These are phyloP conservation scores for Scalesia atractyloides DNA, from an alignment of 129 eudicot genomes.

Conservation along the genomic window DNA sequence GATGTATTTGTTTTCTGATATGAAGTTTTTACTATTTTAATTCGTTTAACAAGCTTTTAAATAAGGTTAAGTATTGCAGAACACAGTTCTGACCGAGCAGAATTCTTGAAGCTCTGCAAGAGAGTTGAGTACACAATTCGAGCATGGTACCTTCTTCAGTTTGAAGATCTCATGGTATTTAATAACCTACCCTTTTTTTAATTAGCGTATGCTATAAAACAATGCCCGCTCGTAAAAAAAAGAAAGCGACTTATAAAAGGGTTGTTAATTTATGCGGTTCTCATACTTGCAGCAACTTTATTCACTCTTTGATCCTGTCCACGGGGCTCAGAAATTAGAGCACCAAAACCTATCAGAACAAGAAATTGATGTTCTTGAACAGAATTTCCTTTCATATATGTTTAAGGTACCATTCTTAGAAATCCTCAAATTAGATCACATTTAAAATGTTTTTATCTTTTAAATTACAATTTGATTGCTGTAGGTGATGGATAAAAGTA, in stretches of 20 bases:
- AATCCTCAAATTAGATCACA: background rate
- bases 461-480: slow-evolving; percentile 9
- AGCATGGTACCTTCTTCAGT: slow-evolving; percentile 95
- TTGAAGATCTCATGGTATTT: slow-evolving; percentile 95
- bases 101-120: slow-evolving; percentile 90
- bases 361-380: slow-evolving; percentile 85
- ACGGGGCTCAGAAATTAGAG: slow-evolving; percentile 78
- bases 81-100: slow-evolving; percentile 74
- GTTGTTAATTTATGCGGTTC: background rate
- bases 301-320: slow-evolving; percentile 89
- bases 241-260: background rate
- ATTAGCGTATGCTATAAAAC: background rate
- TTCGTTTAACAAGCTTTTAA: slow-evolving; percentile 12
- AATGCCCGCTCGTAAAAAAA: background rate
- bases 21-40: background rate
- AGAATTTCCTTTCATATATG: slow-evolving; percentile 77
- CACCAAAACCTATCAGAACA: slow-evolving; percentile 80
- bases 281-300: slow-evolving; percentile 74
- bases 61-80: slow-evolving; percentile 46
- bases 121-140: slow-evolving; percentile 90
- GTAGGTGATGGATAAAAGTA: slow-evolving; percentile 94
- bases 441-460: background rate
- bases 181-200: background rate
- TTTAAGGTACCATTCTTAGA: slow-evolving; percentile 52
- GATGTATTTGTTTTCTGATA: background rate